Conservation (phyloP, 257 asterid genomes). For the Solanum sejunctum region DNA sequence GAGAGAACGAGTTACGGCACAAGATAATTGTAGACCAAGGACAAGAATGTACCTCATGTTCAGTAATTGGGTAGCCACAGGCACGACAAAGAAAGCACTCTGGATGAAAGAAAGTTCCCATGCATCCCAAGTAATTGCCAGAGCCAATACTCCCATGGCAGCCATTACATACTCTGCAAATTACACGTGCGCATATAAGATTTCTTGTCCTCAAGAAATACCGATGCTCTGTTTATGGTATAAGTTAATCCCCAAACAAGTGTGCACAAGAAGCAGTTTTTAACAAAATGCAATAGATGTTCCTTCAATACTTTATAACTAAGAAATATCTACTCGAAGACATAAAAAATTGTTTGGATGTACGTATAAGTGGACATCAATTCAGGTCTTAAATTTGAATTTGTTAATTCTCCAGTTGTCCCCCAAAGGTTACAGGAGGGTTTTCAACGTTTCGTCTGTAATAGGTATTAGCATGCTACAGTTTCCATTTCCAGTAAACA, state of each 20-base stretch:
- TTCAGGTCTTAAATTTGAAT: background rate
- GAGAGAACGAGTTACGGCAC: background rate
- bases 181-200: background rate
- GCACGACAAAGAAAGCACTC: conserved; percentile 80
- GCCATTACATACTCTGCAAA: conserved; percentile 65
- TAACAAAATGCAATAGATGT: background rate
- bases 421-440: background rate
- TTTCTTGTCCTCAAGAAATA: background rate
- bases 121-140: conserved; percentile 88
- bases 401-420: background rate
- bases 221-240: background rate
- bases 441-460: background rate
- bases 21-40: background rate
- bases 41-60: conserved; percentile 50
- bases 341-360: background rate
- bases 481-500: background rate
- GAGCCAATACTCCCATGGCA: conserved; percentile 70
- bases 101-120: conserved; percentile 83
- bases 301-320: background rate
- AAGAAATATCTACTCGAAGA: background rate
- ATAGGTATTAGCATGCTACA: background rate
- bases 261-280: background rate
- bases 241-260: background rate
- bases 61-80: conserved; percentile 71
- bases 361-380: background rate